Conservation (phyloP, 352 stramenopile genomes). For the Phytophthora fragariaefolia region DNA sequence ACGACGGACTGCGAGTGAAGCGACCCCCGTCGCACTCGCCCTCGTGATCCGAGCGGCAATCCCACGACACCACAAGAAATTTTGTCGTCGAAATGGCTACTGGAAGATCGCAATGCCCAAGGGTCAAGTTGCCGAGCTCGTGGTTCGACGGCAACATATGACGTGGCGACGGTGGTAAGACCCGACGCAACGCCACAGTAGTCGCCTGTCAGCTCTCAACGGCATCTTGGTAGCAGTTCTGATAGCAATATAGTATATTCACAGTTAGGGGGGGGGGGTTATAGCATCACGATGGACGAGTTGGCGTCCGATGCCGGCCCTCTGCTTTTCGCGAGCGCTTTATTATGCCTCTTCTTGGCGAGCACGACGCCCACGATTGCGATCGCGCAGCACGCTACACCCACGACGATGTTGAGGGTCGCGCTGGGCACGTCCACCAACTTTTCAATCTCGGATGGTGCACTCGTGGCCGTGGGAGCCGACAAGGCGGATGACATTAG, state of each 20-base stretch:
- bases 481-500: conserved; percentile 15
- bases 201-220: not conserved
- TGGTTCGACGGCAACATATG: not conserved
- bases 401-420: conserved; percentile 32
- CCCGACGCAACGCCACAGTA: not conserved
- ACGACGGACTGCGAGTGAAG: not conserved
- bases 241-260: not conserved
- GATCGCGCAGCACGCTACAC: conserved; percentile 32
- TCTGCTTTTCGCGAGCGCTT: conserved; percentile 1
- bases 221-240: not conserved
- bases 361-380: conserved; percentile 31
- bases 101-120: conserved; percentile 16
- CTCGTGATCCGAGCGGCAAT: conserved; percentile 19
- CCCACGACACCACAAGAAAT: conserved; percentile 37
- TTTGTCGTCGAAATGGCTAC: conserved; percentile 5
- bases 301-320: conserved; percentile 4
- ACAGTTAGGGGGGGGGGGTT: too few relatives aligned
- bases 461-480: conserved; percentile 10
- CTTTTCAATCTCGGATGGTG: conserved; percentile 2
- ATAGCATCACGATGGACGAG: conserved; percentile 30
- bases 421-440: conserved; percentile 13
- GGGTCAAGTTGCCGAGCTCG: not conserved
- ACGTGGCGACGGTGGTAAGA: not conserved
- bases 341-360: conserved; percentile 36
- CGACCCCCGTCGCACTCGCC: conserved; percentile 12